These are phyloP conservation scores for Chlamydomonas asymmetrica DNA, from an alignment of 139 green algal species.

Conservation along the genomic window DNA sequence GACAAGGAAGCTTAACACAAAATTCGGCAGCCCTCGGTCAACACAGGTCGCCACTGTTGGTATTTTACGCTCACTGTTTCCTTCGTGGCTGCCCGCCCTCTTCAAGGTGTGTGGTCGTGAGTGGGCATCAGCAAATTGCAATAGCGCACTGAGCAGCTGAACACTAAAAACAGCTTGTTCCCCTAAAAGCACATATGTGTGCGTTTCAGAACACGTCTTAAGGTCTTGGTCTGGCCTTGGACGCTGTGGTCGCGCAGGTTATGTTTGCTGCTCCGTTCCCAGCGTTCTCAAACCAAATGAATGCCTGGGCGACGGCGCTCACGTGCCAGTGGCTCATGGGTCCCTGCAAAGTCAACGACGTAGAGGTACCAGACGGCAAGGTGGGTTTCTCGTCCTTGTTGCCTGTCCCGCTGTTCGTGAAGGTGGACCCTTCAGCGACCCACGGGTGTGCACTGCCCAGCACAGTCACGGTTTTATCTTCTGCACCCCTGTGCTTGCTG, in stretches of 20 bases:
- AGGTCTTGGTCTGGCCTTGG: no score
- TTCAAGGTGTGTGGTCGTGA: conserved; percentile 57
- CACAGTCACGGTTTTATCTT: no score
- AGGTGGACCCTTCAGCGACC: background rate
- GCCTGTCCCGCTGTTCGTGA: no score
- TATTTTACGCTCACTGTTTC: conserved; percentile 83
- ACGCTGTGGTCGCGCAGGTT: no score
- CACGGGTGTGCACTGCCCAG: background rate
- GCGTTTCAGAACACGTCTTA: background rate
- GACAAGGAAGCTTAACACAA: conserved; percentile 76
- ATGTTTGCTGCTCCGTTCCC: conserved; percentile 63
- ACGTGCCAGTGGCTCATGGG: conserved; percentile 95
- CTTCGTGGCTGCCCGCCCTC: conserved; percentile 73
- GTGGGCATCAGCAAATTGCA: background rate
- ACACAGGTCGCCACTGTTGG: conserved; percentile 63
- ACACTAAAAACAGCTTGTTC: background rate
- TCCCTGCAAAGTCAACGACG: conserved; percentile 77
- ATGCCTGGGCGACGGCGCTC: conserved; percentile 78
- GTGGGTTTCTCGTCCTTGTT: conserved; percentile 21
- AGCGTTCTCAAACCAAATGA: conserved; percentile 61
- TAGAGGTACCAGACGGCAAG: conserved; percentile 70
- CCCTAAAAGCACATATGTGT: background rate
- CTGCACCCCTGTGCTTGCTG: no score
- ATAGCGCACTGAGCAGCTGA: background rate
- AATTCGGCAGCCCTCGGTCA: conserved; percentile 38